Evolutionary conservation across 768 basidiomycete genomes (phyloP), one percentile per base, ranked within the genome.

Genomic region (Paxillus involutus): DNA sequence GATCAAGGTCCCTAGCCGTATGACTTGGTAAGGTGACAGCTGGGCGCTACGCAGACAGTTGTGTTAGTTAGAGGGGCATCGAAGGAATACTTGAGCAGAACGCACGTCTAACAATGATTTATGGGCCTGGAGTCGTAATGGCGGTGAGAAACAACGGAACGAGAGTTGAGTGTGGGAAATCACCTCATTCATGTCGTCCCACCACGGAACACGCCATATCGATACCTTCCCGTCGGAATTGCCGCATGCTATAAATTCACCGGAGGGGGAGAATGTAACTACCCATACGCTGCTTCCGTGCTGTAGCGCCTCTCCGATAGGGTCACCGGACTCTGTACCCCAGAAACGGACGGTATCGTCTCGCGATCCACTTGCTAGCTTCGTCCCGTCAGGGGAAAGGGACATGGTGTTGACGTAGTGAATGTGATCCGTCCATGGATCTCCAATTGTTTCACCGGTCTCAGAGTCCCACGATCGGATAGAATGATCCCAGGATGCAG

Each of bases 391-490:
- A 3, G 37, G 49, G 7, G 54, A 55, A n/a, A 37, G 49, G 11
- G 44, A 19, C 10, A 57, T 17, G 0, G 42, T 47, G 9, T 0
- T 0, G n/a, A 62, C 21, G 0, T 0, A 0, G 9, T 53, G 21
- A 0, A 63, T 51, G 35, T 71, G 62, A 16, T 63, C 32, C 52
- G 3, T 13, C 62, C 62, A 58, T 0, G 47, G 54, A 0, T 17
- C 17, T 50, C 51, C 55, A 4, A 64, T 26, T 13, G 10, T 39
- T 21, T 44, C 3, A 3, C 56, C 53, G 10, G 55, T 44, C 1
- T 17, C 9, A 1, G 44, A 8, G 12, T 51, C 17, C 62, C 62
- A 63, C 10, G 46, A 51, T 9, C 41, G 43, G 40, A 58, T 60
- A 0, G 48, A 39, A 14, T 49, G 10, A 17, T 47, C 19, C 3